Percentiles rank a stretch among this genome's conserved stretches.
Evolutionary conservation across 768 basidiomycete genomes (phyloP).

Genomic region (Boletellus sp.): DNA sequence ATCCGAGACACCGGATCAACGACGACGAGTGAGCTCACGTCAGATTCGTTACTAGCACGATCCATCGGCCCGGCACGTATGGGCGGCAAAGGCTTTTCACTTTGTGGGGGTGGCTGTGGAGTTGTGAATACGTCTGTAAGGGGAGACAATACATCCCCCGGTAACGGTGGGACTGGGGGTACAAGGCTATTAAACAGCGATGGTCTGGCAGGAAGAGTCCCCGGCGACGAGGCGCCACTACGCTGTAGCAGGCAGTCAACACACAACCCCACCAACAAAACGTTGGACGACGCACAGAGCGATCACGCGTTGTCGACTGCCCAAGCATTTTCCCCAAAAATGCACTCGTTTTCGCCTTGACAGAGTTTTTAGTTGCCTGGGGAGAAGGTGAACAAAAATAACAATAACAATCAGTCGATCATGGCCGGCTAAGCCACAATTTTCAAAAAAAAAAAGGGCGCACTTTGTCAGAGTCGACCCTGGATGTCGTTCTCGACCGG

Average conservation of each 20-base stretch:
- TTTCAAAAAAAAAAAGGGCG: background rate
- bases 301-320: constrained; percentile 59
- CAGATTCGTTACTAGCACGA: constrained; percentile 40
- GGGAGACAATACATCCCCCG: constrained; percentile 42
- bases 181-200: constrained; percentile 37
- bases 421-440: background rate
- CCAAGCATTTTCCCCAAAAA: constrained; percentile 80
- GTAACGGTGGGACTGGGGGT: constrained; percentile 47
- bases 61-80: constrained; percentile 39
- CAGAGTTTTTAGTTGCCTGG: constrained; percentile 51
- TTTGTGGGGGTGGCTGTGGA: constrained; percentile 31
- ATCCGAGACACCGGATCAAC: constrained; percentile 46
- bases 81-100: constrained; percentile 63
- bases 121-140: constrained; percentile 50
- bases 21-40: constrained; percentile 56
- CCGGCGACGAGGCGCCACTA: constrained; percentile 45
- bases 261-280: constrained; percentile 6
- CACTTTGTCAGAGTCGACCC: constrained; percentile 50
- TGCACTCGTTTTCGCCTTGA: constrained; percentile 75
- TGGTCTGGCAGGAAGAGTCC: constrained; percentile 23
- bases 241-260: constrained; percentile 39
- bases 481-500: constrained; percentile 38
- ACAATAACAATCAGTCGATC: background rate
- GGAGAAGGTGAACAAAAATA: too few relatives aligned
- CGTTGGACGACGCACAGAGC: constrained; percentile 48